Evolutionary conservation across 129 eudicot genomes (phyloP).

Genomic region (Arctium lappa): DNA sequence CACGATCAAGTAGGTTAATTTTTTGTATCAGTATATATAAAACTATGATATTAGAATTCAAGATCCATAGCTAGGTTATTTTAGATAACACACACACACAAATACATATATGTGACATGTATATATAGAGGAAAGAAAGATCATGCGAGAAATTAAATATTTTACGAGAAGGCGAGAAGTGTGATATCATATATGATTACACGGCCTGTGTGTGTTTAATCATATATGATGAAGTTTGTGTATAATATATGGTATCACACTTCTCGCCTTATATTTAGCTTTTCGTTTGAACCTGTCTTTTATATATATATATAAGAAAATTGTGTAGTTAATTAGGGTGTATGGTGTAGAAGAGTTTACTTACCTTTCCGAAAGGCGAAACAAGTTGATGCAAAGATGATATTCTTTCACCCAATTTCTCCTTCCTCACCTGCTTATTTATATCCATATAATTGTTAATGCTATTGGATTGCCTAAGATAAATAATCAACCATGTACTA

Average conservation of each 20-base stretch:
- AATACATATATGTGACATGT: too few relatives aligned
- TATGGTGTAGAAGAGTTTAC: background rate
- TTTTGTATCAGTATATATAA: background rate
- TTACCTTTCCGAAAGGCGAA: slow-evolving; percentile 98
- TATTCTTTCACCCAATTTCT: slow-evolving; percentile 84
- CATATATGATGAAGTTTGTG: too few relatives aligned
- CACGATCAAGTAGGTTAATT: background rate
- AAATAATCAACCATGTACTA: background rate
- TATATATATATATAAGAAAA: background rate
- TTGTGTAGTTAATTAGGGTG: background rate
- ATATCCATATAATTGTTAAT: slow-evolving; percentile 6
- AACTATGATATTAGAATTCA: background rate
- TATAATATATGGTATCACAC: too few relatives aligned
- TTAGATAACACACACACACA: background rate
- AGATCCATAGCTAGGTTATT: background rate
- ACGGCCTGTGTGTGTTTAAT: too few relatives aligned
- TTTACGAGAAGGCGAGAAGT: too few relatives aligned
- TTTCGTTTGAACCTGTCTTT: too few relatives aligned
- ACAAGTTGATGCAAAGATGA: slow-evolving; percentile 88
- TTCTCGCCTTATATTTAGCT: too few relatives aligned
- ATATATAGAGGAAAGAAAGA: too few relatives aligned
- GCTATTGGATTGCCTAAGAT: background rate
- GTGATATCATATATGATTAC: too few relatives aligned
- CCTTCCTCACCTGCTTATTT: slow-evolving; percentile 75
- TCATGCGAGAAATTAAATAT: too few relatives aligned